Evolutionary conservation across 768 basidiomycete species (phyloP).

Genomic region (Leccinum fibrillosum): DNA sequence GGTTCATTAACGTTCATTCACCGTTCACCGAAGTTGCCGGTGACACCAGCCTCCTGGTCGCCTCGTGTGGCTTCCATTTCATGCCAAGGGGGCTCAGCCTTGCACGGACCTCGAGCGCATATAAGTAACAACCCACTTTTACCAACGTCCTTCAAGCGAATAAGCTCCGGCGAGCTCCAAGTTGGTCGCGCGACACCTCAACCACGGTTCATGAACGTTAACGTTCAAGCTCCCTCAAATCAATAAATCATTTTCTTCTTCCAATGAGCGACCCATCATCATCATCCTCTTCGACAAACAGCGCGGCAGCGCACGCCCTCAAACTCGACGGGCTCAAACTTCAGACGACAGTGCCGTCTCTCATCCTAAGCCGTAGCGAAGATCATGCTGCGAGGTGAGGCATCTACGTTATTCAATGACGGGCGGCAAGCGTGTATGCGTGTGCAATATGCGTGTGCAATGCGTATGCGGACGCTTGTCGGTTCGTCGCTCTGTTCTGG

Average conservation of each 20-base stretch:
- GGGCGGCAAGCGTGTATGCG: too few relatives aligned
- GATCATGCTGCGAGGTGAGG: neutral
- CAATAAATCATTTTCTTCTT: neutral
- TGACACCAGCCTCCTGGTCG: slow-evolving; percentile 2
- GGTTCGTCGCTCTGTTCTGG: neutral
- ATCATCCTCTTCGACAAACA: neutral
- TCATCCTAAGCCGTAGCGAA: neutral
- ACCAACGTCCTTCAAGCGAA: neutral
- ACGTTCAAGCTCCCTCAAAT: neutral
- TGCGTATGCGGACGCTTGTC: neutral
- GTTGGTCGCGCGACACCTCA: neutral
- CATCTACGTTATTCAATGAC: neutral
- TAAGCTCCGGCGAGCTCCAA: neutral
- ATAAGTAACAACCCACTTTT: neutral
- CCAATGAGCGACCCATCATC: neutral
- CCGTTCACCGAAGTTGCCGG: neutral
- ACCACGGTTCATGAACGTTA: neutral
- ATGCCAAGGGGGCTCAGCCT: neutral
- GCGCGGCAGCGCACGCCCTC: neutral
- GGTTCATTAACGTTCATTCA: neutral
- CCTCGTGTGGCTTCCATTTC: slow-evolving; percentile 9
- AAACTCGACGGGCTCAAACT: neutral
- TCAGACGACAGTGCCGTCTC: neutral
- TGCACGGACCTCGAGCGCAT: neutral
- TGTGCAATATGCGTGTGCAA: too few relatives aligned